A percentile compares a stretch with the other conserved stretches of the same genome.
These are phyloP conservation scores for Paracoccidioides brasiliensis DNA, from an alignment of 2,329 filamentous ascomycete species.

Conservation along the genomic window DNA sequence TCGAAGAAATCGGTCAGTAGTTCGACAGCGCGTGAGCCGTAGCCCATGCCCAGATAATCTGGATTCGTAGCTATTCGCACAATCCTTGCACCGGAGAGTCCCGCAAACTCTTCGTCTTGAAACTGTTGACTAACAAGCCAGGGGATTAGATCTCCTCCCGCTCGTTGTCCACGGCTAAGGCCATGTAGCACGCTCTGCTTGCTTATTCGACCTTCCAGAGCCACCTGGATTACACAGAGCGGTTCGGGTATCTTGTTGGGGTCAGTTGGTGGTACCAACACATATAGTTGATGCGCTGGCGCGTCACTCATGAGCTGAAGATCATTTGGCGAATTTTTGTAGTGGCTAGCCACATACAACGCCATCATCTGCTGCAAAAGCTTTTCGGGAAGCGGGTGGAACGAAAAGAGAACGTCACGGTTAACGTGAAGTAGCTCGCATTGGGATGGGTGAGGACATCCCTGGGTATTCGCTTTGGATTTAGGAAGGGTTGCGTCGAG, in stretches of 20 bases:
- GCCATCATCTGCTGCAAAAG: constrained; percentile 98
- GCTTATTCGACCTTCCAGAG: constrained; percentile 90
- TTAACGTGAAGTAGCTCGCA: constrained; percentile 92
- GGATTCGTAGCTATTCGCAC: constrained; percentile 95
- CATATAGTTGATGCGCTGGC: constrained; percentile 89
- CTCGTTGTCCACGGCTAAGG: constrained; percentile 75
- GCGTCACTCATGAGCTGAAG: constrained; percentile 98
- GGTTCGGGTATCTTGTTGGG: constrained; percentile 76
- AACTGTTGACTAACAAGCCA: constrained; percentile 98
- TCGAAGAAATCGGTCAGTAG: constrained; percentile 88
- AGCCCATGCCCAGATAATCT: constrained; percentile 84
- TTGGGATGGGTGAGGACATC: constrained; percentile 78
- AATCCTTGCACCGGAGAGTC: constrained; percentile 78
- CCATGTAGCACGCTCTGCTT: constrained; percentile 82
- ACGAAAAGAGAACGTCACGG: constrained; percentile 93
- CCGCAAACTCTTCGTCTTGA: constrained; percentile 92
- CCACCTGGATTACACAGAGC: constrained; percentile 85
- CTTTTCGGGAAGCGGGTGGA: constrained; percentile 91
- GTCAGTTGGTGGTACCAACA: constrained; percentile 73
- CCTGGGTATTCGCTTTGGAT: constrained; percentile 56
- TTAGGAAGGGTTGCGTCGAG: constrained; percentile 82
- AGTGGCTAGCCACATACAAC: constrained; percentile 90
- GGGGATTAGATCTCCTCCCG: constrained; percentile 85
- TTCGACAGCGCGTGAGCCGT: constrained; percentile 76
- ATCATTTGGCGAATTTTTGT: constrained; percentile 97